These are phyloP conservation scores for Trypanosomatidae sp. DNA, from an alignment of 208 protist species.

Conservation along the genomic window DNA sequence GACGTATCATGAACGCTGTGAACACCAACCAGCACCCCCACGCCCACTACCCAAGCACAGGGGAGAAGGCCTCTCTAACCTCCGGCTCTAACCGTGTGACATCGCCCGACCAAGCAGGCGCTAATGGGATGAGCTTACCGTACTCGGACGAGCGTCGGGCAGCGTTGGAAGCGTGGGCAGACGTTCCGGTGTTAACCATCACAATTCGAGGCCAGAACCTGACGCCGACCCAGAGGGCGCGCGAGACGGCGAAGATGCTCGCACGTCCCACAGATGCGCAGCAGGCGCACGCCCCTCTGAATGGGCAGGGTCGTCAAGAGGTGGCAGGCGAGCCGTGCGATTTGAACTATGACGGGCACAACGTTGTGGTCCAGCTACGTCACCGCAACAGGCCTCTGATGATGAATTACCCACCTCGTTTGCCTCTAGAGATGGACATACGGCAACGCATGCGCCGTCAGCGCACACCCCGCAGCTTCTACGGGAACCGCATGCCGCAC, in stretches of 20 bases:
- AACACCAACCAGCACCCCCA: slow-evolving; percentile 10
- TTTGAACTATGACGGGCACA: slow-evolving; percentile 53
- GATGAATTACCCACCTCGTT: slow-evolving; percentile 36
- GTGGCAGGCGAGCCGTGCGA: slow-evolving; percentile 55
- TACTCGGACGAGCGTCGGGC: slow-evolving; percentile 31
- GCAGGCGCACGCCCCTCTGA: slow-evolving; percentile 28
- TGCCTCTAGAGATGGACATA: slow-evolving; percentile 47
- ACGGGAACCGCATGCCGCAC: slow-evolving; percentile 37
- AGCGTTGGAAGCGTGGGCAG: slow-evolving; percentile 32
- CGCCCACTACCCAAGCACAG: not conserved
- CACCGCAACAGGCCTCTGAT: slow-evolving; percentile 42
- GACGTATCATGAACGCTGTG: slow-evolving; percentile 19
- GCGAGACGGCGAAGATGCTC: slow-evolving; percentile 8
- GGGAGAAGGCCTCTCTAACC: not conserved
- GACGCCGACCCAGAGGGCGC: slow-evolving; percentile 13
- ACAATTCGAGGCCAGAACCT: slow-evolving; percentile 19
- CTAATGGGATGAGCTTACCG: not conserved
- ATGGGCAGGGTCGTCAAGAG: slow-evolving; percentile 38
- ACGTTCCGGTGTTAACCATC: slow-evolving; percentile 24
- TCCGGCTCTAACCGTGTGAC: not conserved
- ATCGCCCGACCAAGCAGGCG: not conserved
- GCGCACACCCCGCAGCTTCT: slow-evolving; percentile 71
- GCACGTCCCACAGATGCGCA: slow-evolving; percentile 7
- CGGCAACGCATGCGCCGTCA: slow-evolving; percentile 38
- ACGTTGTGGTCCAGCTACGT: slow-evolving; percentile 48